A percentile compares a stretch with the other conserved stretches of the same genome.
Evolutionary conservation across 257 asterid genomes (phyloP).

Genomic region (Orobanche coerulescens): DNA sequence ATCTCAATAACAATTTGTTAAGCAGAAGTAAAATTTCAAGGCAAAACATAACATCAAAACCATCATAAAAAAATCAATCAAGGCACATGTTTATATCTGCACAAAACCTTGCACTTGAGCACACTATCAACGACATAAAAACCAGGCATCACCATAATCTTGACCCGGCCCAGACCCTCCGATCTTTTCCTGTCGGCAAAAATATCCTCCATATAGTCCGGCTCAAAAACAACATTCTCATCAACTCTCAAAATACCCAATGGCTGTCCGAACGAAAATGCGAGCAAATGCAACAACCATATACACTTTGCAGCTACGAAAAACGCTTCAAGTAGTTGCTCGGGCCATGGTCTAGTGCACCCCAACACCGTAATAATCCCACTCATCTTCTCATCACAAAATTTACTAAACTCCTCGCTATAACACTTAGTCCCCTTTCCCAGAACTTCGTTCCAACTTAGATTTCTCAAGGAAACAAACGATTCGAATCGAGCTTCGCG

Average conservation of each 20-base stretch:
- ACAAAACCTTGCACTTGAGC: conserved; percentile 73
- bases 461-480: conserved; percentile 60
- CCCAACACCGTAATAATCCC: conserved; percentile 45
- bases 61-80: neutral
- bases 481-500: conserved; percentile 61
- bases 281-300: conserved; percentile 91
- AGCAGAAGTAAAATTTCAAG: neutral
- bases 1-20: too few species aligned
- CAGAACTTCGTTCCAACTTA: conserved; percentile 86
- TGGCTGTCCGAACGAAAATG: conserved; percentile 60
- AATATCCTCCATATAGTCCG: conserved; percentile 71
- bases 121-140: conserved; percentile 76
- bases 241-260: conserved; percentile 57
- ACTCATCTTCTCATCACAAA: conserved; percentile 92
- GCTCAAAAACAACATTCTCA: conserved; percentile 49
- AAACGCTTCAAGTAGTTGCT: conserved; percentile 82
- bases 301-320: conserved; percentile 88
- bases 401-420: conserved; percentile 82
- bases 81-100: conserved; percentile 54
- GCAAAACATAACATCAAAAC: too few species aligned
- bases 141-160: conserved; percentile 91
- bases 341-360: conserved; percentile 91
- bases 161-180: conserved; percentile 50
- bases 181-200: conserved; percentile 46
- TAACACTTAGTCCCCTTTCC: conserved; percentile 82